Evolutionary conservation across 805 yeast genomes (phyloP).

Genomic region (Diddensiella transvaalensis): DNA sequence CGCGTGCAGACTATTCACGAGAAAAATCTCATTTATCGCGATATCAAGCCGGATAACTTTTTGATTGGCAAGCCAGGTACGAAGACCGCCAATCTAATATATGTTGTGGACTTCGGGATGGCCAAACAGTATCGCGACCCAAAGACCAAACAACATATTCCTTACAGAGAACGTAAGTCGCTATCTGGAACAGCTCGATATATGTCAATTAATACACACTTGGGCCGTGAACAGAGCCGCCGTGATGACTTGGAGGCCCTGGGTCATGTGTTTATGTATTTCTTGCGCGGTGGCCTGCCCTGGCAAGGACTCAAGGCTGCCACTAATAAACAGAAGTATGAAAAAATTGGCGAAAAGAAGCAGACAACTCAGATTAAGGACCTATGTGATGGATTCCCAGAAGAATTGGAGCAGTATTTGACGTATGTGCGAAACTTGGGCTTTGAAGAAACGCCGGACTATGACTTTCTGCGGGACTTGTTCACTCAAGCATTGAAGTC

Average conservation of each 20-base stretch:
- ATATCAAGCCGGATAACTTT: slow-evolving; percentile 96
- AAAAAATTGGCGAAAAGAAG: slow-evolving; percentile 94
- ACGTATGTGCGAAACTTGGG: slow-evolving; percentile 82
- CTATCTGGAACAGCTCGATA: slow-evolving; percentile 98
- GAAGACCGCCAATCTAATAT: slow-evolving; percentile 78
- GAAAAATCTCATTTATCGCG: slow-evolving; percentile 88
- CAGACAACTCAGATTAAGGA: slow-evolving; percentile 84
- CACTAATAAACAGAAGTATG: slow-evolving; percentile 95
- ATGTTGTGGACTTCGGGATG: slow-evolving; percentile 97
- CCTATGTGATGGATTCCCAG: slow-evolving; percentile 83
- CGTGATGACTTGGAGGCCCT: slow-evolving; percentile 95
- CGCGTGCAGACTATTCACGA: slow-evolving; percentile 84
- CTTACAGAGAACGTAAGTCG: slow-evolving; percentile 93
- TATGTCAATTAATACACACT: slow-evolving; percentile 95
- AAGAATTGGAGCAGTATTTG: slow-evolving; percentile 89
- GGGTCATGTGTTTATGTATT: slow-evolving; percentile 95
- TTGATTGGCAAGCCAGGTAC: slow-evolving; percentile 86
- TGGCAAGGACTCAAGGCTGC: slow-evolving; percentile 99
- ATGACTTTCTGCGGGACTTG: slow-evolving; percentile 75
- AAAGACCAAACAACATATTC: slow-evolving; percentile 90
- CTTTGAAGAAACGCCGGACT: slow-evolving; percentile 93
- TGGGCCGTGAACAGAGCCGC: slow-evolving; percentile 95
- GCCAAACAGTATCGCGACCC: slow-evolving; percentile 98
- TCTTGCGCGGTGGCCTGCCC: slow-evolving; percentile 89
- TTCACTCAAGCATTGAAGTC: slow-evolving; percentile 75